A percentile compares a stretch with the other conserved stretches of the same genome.
Conservation (phyloP, 768 basidiomycete species). For the Pisolithus sp. region DNA sequence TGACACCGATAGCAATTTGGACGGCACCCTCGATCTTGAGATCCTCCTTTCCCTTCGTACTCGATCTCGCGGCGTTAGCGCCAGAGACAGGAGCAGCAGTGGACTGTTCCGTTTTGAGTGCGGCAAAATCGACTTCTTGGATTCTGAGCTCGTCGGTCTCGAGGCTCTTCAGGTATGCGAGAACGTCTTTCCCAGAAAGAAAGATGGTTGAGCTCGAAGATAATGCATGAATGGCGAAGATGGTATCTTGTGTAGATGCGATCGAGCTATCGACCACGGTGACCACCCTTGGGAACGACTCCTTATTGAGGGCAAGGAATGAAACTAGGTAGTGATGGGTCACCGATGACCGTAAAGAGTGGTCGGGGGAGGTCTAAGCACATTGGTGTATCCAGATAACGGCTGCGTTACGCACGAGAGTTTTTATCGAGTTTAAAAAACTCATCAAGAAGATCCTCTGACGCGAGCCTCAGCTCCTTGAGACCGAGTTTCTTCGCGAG, state of each 20-base stretch:
- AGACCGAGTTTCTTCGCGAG: constrained; percentile 75
- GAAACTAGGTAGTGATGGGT: constrained; percentile 51
- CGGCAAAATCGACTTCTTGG: constrained; percentile 67
- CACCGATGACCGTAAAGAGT: constrained; percentile 1
- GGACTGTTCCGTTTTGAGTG: constrained; percentile 46
- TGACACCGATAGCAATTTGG: constrained; percentile 89
- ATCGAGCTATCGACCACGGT: constrained; percentile 77
- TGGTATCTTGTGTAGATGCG: constrained; percentile 49
- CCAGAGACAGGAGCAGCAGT: constrained; percentile 22
- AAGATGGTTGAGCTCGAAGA: constrained; percentile 71
- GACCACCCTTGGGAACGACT: constrained; percentile 62
- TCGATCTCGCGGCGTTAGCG: constrained; percentile 1
- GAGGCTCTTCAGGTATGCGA: constrained; percentile 62
- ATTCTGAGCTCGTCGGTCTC: constrained; percentile 61
- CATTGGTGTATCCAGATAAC: not conserved
- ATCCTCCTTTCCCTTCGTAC: constrained; percentile 59
- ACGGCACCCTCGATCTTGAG: constrained; percentile 83
- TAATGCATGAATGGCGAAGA: constrained; percentile 71
- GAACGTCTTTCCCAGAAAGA: constrained; percentile 70
- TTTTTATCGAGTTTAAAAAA: constrained; percentile 84
- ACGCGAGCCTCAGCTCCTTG: constrained; percentile 84
- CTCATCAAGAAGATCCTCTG: constrained; percentile 78
- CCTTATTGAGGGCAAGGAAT: constrained; percentile 61
- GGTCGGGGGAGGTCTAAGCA: constrained; percentile 6
- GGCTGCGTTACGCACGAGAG: constrained; percentile 54